Conservation (phyloP, 1,139 yeast genomes). For the Eremothecium sinecaudum region DNA sequence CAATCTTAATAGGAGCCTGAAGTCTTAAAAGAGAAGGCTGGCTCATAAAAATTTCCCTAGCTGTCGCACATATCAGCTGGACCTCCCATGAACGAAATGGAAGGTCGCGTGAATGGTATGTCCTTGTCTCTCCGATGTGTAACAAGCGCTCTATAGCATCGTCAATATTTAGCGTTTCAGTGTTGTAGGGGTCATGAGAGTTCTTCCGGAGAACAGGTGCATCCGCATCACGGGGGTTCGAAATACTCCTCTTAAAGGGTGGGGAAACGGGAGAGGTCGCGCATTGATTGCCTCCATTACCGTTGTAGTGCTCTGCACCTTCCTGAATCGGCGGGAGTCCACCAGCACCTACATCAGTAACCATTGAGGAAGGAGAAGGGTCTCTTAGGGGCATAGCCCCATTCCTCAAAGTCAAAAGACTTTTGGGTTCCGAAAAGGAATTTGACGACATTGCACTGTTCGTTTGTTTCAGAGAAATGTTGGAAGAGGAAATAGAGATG, state of each 20-base stretch:
- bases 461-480: background rate
- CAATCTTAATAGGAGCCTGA: slow-evolving; percentile 78
- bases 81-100: slow-evolving; percentile 45
- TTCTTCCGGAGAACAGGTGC: slow-evolving; percentile 23
- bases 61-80: slow-evolving; percentile 53
- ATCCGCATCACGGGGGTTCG: slow-evolving; percentile 13
- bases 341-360: background rate
- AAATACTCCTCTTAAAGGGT: slow-evolving; percentile 8
- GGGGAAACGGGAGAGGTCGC: slow-evolving; percentile 11
- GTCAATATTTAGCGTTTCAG: slow-evolving; percentile 27
- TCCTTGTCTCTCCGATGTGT: slow-evolving; percentile 23
- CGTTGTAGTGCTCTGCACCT: slow-evolving; percentile 1
- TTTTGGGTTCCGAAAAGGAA: background rate
- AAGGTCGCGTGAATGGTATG: slow-evolving; percentile 26
- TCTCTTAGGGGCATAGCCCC: background rate
- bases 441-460: background rate
- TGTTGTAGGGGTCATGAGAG: slow-evolving; percentile 23
- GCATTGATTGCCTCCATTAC: slow-evolving; percentile 6
- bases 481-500: background rate
- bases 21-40: slow-evolving; percentile 72
- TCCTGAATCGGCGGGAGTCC: slow-evolving; percentile 1
- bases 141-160: slow-evolving; percentile 27
- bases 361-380: background rate
- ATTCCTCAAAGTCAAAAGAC: background rate
- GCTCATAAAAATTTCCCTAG: slow-evolving; percentile 58